phyloP scores from a whole-genome alignment of 345 rosid species.

The Gossypium australe region DNA sequence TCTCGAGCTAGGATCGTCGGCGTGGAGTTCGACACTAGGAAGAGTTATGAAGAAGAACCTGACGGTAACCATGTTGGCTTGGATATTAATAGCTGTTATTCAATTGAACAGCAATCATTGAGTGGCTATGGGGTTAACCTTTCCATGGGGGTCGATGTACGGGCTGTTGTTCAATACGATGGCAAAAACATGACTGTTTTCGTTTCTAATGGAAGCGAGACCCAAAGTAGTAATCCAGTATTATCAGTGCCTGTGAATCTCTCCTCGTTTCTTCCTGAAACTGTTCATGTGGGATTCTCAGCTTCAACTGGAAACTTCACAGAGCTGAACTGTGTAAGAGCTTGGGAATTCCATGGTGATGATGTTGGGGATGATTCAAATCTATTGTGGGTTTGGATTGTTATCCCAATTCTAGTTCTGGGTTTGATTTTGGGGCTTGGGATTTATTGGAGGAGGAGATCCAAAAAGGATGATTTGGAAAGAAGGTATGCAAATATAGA shows the following conservation, averaged over 20 bases:
- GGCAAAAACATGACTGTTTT: slow-evolving; percentile 39
- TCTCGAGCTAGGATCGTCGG: background rate
- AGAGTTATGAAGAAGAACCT: slow-evolving; percentile 2
- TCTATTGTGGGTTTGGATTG: slow-evolving; percentile 36
- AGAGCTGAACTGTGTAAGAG: slow-evolving; percentile 43
- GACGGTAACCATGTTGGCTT: slow-evolving; percentile 14
- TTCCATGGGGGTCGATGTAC: slow-evolving; percentile 1
- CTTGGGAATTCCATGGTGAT: slow-evolving; percentile 47
- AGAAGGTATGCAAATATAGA: slow-evolving; percentile 41
- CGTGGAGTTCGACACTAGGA: slow-evolving; percentile 13
- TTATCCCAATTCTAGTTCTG: slow-evolving; percentile 16
- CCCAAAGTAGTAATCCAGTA: slow-evolving; percentile 11
- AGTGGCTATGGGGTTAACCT: slow-evolving; percentile 25
- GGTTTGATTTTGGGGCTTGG: slow-evolving; percentile 14
- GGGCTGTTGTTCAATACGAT: slow-evolving; percentile 36
- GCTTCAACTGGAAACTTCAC: slow-evolving; percentile 47
- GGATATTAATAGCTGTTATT: slow-evolving; percentile 20
- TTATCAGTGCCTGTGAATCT: slow-evolving; percentile 42
- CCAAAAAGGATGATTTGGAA: slow-evolving; percentile 18
- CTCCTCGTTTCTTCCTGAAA: slow-evolving; percentile 38
- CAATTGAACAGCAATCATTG: slow-evolving; percentile 36
- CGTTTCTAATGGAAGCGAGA: slow-evolving; percentile 18
- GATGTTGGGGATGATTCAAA: slow-evolving; percentile 23
- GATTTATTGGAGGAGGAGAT: slow-evolving; percentile 31
- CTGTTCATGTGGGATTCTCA: slow-evolving; percentile 56